Percentiles rank a stretch among this genome's conserved stretches.
Conservation (phyloP, 1,284 basidiomycete genomes). For the Phenoliferia sp. region DNA sequence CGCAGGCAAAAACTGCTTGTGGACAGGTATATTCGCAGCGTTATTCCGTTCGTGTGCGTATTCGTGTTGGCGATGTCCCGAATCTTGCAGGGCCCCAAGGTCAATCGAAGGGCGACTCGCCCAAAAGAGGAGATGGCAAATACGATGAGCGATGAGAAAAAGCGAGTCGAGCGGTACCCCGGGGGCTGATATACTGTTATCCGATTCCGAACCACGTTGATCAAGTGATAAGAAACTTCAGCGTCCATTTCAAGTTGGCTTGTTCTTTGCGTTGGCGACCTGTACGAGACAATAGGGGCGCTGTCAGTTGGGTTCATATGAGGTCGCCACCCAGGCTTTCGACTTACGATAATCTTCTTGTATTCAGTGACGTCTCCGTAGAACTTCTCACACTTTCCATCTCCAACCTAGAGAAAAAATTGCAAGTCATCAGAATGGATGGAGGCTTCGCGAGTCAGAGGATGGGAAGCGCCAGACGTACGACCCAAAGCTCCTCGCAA, state of each 20-base stretch:
- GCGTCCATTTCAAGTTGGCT: slow-evolving; percentile 15
- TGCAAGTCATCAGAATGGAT: not conserved
- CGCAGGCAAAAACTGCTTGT: too few species aligned
- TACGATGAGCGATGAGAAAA: too few species aligned
- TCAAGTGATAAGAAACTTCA: too few species aligned
- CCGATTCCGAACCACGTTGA: too few species aligned
- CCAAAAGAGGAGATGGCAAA: too few species aligned
- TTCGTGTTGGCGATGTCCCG: too few species aligned
- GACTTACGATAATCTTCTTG: slow-evolving; percentile 23
- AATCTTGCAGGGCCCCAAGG: too few species aligned
- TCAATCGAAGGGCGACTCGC: too few species aligned
- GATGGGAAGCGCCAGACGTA: not conserved
- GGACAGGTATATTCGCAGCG: too few species aligned
- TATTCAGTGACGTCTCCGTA: slow-evolving; percentile 26
- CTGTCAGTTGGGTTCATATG: not conserved
- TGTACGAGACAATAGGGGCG: not conserved
- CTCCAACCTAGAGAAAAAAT: slow-evolving; percentile 45
- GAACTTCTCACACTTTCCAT: slow-evolving; percentile 55
- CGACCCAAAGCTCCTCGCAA: slow-evolving; percentile 69
- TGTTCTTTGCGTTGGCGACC: slow-evolving; percentile 9
- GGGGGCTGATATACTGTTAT: too few species aligned
- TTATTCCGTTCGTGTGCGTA: too few species aligned
- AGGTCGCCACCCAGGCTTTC: not conserved
- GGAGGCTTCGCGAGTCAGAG: not conserved
- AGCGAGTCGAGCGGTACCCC: too few species aligned